These are phyloP conservation scores for Ceratobasidium theobromae DNA, from an alignment of 1,284 basidiomycete species.

Conservation along the genomic window DNA sequence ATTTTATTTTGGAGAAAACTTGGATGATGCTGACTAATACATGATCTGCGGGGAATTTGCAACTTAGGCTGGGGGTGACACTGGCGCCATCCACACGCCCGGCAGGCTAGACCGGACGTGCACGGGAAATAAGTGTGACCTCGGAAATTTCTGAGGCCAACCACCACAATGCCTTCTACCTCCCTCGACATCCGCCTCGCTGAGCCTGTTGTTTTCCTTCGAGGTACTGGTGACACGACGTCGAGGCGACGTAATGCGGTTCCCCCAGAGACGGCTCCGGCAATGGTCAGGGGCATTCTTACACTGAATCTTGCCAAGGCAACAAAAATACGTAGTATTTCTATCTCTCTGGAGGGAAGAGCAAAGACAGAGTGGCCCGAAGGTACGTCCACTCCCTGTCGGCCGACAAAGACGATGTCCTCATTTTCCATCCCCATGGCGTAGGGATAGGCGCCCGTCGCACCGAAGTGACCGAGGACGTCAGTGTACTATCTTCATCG, in stretches of 20 bases:
- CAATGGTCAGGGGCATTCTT: slow-evolving; percentile 86
- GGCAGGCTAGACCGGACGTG: not conserved
- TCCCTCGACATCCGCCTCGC: slow-evolving; percentile 63
- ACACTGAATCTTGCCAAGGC: slow-evolving; percentile 80
- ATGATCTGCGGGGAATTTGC: not conserved
- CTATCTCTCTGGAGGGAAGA: slow-evolving; percentile 75
- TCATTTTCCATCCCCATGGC: not conserved
- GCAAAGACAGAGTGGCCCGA: slow-evolving; percentile 79
- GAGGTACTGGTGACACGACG: slow-evolving; percentile 52
- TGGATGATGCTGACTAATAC: not conserved
- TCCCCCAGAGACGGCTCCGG: slow-evolving; percentile 58
- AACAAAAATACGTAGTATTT: slow-evolving; percentile 84
- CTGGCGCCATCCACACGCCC: not conserved
- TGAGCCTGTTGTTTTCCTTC: slow-evolving; percentile 81
- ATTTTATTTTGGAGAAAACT: not conserved
- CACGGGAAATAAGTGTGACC: not conserved
- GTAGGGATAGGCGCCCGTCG: slow-evolving; percentile 77
- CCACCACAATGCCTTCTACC: slow-evolving; percentile 24
- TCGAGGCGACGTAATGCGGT: slow-evolving; percentile 51
- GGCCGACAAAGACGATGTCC: slow-evolving; percentile 13
- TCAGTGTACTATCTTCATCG: slow-evolving; percentile 71
- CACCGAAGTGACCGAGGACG: slow-evolving; percentile 79
- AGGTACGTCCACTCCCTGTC: slow-evolving; percentile 53
- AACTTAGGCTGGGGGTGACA: not conserved
- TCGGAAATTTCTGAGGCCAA: not conserved